phyloP scores from a whole-genome alignment of 306 rosid species.

The Casuarina cunninghamiana region DNA sequence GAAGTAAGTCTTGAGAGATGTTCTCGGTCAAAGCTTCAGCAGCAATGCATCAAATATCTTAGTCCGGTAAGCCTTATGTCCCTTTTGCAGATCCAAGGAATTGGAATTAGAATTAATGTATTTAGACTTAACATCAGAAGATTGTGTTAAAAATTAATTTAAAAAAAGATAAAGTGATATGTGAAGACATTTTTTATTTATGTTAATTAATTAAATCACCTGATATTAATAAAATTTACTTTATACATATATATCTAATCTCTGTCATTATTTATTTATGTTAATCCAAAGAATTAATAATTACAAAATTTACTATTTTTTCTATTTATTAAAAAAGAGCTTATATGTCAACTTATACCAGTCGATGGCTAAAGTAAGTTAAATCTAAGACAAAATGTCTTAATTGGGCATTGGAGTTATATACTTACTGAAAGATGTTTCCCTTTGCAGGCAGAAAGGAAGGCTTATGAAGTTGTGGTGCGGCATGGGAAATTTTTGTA shows the following conservation, averaged over 20 bases:
- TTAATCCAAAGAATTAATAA: too few species aligned
- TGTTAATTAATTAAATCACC: too few species aligned
- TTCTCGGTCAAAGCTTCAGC: slow-evolving; percentile 62
- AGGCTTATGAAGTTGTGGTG: slow-evolving; percentile 52
- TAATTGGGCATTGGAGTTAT: not conserved
- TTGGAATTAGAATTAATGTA: not conserved
- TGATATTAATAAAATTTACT: too few species aligned
- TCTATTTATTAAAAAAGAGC: too few species aligned
- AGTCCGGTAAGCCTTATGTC: slow-evolving; percentile 67
- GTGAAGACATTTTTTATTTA: too few species aligned
- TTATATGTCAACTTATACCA: too few species aligned
- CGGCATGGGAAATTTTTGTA: slow-evolving; percentile 55
- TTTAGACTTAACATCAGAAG: too few species aligned
- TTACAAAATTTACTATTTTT: too few species aligned
- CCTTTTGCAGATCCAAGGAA: slow-evolving; percentile 4
- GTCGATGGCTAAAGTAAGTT: not conserved
- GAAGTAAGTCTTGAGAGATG: slow-evolving; percentile 60
- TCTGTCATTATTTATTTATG: too few species aligned
- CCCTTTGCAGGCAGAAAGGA: slow-evolving; percentile 59
- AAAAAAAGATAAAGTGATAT: too few species aligned
- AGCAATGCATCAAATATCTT: slow-evolving; percentile 84
- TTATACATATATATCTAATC: too few species aligned
- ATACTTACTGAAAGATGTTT: slow-evolving; percentile 13
- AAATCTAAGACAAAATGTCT: not conserved
- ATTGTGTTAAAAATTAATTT: too few species aligned